A percentile compares a stretch with the other conserved stretches of the same genome.
Evolutionary conservation across 176 grass and related monocot species (phyloP).

Genomic region (Oryza punctata): DNA sequence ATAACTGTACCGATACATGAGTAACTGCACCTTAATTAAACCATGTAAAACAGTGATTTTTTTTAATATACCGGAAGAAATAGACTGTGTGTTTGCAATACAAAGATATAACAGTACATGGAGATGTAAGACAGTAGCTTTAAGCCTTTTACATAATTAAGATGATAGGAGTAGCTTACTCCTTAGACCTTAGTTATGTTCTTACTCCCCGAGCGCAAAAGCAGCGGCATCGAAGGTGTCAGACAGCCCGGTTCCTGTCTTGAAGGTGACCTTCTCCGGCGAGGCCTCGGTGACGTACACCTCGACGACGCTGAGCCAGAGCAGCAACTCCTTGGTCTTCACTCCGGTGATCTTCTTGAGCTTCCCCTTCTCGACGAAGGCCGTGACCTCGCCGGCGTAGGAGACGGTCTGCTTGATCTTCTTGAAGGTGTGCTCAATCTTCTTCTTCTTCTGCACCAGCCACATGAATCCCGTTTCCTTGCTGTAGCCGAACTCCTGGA

Average conservation of each 20-base stretch:
- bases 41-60: too few species aligned
- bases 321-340: conserved; percentile 41
- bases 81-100: too few species aligned
- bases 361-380: background rate
- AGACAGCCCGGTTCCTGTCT: conserved; percentile 7
- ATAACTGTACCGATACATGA: too few species aligned
- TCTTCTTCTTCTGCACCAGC: conserved; percentile 49
- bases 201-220: background rate
- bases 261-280: conserved; percentile 24
- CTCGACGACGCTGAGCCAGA: conserved; percentile 40
- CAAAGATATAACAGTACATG: too few species aligned
- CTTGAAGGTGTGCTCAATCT: conserved; percentile 39
- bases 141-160: too few species aligned
- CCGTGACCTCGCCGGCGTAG: background rate
- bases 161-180: too few species aligned
- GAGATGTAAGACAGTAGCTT: too few species aligned
- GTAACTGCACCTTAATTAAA: too few species aligned
- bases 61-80: too few species aligned
- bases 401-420: conserved; percentile 44
- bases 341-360: conserved; percentile 36
- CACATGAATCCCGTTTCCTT: background rate
- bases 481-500: conserved; percentile 38
- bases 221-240: background rate
- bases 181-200: too few species aligned
- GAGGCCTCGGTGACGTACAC: background rate